A percentile compares a stretch with the other conserved stretches of the same genome.
Evolutionary conservation across 2,329 filamentous ascomycete species (phyloP).

Genomic region (Calonectria hawksworthii): DNA sequence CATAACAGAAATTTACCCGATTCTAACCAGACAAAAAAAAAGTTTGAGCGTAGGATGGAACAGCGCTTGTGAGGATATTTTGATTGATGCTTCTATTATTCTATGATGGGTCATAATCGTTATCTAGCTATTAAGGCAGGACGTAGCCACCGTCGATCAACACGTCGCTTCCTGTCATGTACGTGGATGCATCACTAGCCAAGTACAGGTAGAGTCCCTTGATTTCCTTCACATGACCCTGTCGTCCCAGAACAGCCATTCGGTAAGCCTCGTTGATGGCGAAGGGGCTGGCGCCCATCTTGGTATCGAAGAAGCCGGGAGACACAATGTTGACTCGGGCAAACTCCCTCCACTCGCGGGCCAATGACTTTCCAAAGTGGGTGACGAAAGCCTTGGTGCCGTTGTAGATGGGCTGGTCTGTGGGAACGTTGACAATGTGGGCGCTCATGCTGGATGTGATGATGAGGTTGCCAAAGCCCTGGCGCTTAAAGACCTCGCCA

Average conservation of each 20-base stretch:
- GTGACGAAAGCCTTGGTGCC: constrained; percentile 65
- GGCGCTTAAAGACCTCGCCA: constrained; percentile 56
- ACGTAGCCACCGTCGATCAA: constrained; percentile 59
- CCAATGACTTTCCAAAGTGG: constrained; percentile 66
- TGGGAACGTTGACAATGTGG: constrained; percentile 62
- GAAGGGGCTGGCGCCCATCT: constrained; percentile 60
- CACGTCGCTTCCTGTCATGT: constrained; percentile 65
- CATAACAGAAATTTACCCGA: background rate
- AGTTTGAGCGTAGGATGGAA: background rate
- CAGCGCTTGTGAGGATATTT: background rate
- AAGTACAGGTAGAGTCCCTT: constrained; percentile 70
- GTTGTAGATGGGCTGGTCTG: constrained; percentile 68
- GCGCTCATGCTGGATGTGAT: constrained; percentile 62
- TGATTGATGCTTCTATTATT: background rate
- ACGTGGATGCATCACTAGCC: constrained; percentile 62
- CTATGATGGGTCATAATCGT: background rate
- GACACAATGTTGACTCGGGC: constrained; percentile 66
- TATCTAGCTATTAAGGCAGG: constrained; percentile 32
- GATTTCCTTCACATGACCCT: constrained; percentile 74
- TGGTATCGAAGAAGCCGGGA: constrained; percentile 62
- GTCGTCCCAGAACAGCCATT: constrained; percentile 65
- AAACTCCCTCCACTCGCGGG: constrained; percentile 67
- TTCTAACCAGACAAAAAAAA: background rate
- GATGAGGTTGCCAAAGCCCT: constrained; percentile 61
- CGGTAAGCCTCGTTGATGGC: constrained; percentile 61